A percentile compares a stretch with the other conserved stretches of the same genome.
phyloP scores from a whole-genome alignment of 176 grass and related monocot species.

The Avena insularis region DNA sequence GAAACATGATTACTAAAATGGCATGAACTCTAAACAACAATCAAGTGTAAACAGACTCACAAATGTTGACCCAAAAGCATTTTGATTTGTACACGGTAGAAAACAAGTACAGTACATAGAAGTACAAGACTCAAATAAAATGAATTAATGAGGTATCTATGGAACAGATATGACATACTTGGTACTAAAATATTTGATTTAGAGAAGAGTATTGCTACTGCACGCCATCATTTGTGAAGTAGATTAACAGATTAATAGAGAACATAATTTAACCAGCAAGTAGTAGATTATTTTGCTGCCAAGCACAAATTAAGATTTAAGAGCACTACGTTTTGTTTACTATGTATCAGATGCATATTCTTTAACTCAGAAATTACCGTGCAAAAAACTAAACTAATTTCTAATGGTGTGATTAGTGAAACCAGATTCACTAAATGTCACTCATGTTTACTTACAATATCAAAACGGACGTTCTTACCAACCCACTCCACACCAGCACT shows the following conservation, averaged over 20 bases:
- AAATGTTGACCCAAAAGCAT: conserved; percentile 27
- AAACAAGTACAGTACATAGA: conserved; percentile 20
- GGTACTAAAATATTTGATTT: not conserved
- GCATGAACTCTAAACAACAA: conserved; percentile 23
- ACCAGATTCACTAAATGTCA: conserved; percentile 40
- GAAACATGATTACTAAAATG: conserved; percentile 43
- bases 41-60: conserved; percentile 27
- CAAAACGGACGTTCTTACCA: conserved; percentile 85
- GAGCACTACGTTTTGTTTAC: not conserved
- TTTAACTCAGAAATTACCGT: not conserved
- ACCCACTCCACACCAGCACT: conserved; percentile 84
- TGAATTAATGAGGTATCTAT: not conserved
- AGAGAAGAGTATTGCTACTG: conserved; percentile 2
- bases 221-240: not conserved
- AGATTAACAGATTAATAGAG: conserved; percentile 27
- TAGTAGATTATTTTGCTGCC: conserved; percentile 14
- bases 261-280: conserved; percentile 20
- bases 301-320: conserved; percentile 8
- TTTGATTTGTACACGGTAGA: conserved; percentile 7
- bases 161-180: conserved; percentile 14
- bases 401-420: conserved; percentile 28
- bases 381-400: not conserved
- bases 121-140: conserved; percentile 20
- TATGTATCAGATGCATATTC: conserved; percentile 18
- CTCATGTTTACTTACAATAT: conserved; percentile 83